Percentiles rank a stretch among this genome's conserved stretches.
Conservation (phyloP, 2,329 filamentous ascomycete species). For the Xylaria sp. region DNA sequence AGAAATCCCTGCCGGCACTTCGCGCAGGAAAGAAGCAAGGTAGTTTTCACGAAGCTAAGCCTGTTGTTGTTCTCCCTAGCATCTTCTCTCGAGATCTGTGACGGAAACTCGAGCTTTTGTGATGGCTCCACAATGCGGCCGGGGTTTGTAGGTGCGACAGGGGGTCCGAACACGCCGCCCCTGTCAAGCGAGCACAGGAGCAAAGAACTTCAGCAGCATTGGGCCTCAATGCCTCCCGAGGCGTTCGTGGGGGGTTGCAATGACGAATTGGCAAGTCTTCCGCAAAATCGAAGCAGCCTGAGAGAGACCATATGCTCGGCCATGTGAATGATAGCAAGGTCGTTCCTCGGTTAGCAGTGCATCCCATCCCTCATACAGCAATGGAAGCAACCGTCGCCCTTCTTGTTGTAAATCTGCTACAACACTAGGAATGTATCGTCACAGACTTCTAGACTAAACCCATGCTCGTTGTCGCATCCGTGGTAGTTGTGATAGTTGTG, state of each 20-base stretch:
- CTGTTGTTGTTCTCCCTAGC: background rate
- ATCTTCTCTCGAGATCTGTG: background rate
- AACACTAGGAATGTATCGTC: background rate
- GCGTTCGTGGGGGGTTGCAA: slow-evolving; percentile 17
- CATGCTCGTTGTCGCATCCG: background rate
- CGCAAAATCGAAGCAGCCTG: slow-evolving; percentile 17
- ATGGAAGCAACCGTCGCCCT: background rate
- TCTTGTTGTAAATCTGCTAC: background rate
- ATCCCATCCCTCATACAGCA: background rate
- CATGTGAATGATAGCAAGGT: background rate
- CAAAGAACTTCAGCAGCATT: too few relatives aligned
- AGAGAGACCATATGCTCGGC: background rate
- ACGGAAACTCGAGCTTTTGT: background rate
- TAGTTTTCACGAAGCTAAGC: background rate
- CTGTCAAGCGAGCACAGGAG: slow-evolving; percentile 5
- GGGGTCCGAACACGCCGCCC: background rate
- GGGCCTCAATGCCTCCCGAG: slow-evolving; percentile 17
- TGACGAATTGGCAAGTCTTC: too few relatives aligned
- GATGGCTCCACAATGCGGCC: background rate
- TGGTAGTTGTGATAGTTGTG: background rate
- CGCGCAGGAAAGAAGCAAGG: slow-evolving; percentile 8
- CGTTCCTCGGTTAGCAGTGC: background rate
- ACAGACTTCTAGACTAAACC: slow-evolving; percentile 1
- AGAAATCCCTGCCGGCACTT: slow-evolving; percentile 5
- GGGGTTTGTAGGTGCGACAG: background rate